Conservation (phyloP, 345 rosid genomes). For the Arabis alpina region DNA sequence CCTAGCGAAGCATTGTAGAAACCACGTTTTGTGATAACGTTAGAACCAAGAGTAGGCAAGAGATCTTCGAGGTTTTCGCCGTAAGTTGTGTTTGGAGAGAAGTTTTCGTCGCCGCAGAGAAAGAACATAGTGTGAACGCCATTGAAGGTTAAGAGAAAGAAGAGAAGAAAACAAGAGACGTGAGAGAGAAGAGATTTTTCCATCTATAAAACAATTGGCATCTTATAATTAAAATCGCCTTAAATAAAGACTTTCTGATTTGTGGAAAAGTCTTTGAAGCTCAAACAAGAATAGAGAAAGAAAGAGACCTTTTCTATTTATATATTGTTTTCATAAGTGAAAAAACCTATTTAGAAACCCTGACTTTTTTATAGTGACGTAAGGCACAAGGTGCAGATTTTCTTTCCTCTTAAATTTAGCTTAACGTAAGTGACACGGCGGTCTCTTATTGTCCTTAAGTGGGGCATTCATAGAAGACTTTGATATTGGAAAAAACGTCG, state of each 20-base stretch:
- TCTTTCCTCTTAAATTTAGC: background rate
- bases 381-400: slow-evolving; percentile 8
- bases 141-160: slow-evolving; percentile 25
- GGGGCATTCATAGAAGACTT: background rate
- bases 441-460: background rate
- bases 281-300: slow-evolving; percentile 1
- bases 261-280: background rate
- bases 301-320: no score
- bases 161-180: slow-evolving; percentile 17
- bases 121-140: slow-evolving; percentile 35
- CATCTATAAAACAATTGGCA: slow-evolving; percentile 10
- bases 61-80: slow-evolving; percentile 30
- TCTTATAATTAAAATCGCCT: slow-evolving; percentile 46
- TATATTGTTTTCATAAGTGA: slow-evolving; percentile 32
- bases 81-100: slow-evolving; percentile 38
- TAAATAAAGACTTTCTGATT: slow-evolving; percentile 43
- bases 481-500: background rate
- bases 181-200: slow-evolving; percentile 5
- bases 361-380: slow-evolving; percentile 28
- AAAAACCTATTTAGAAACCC: slow-evolving; percentile 14
- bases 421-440: slow-evolving; percentile 11
- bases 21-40: slow-evolving; percentile 35
- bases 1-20: slow-evolving; percentile 46
- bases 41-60: slow-evolving; percentile 44
- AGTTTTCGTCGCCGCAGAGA: slow-evolving; percentile 40